A percentile compares a stretch with the other conserved stretches of the same genome.
Conservation (phyloP, 2,329 filamentous ascomycete genomes). For the Tolypocladium endophyticum region DNA sequence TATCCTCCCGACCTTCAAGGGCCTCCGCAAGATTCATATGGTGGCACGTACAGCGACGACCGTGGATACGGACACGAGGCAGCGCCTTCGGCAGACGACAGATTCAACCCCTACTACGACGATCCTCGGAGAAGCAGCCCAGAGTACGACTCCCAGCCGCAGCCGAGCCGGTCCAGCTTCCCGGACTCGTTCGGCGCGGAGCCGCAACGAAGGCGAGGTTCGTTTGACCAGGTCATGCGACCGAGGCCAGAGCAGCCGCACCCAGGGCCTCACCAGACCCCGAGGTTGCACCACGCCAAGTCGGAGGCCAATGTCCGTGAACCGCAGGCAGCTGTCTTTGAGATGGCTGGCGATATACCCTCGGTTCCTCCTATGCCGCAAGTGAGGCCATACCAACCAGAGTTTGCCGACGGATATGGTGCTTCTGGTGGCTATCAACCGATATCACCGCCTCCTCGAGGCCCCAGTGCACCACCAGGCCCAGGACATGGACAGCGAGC, state of each 20-base stretch:
- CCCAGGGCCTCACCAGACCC: constrained; percentile 37
- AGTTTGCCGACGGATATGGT: constrained; percentile 12
- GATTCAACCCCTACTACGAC: constrained; percentile 47
- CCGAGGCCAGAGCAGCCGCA: constrained; percentile 31
- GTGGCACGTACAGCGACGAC: constrained; percentile 18
- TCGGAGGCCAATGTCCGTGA: constrained; percentile 58
- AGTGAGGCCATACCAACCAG: constrained; percentile 16
- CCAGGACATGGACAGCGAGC: constrained; percentile 2
- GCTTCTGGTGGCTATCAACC: constrained; percentile 14
- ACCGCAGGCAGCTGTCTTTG: constrained; percentile 59
- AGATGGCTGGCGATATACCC: constrained; percentile 57
- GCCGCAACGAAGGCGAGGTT: constrained; percentile 23
- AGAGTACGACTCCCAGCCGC: constrained; percentile 10
- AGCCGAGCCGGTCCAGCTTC: constrained; percentile 14
- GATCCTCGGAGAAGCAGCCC: constrained; percentile 17
- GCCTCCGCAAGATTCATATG: constrained; percentile 22
- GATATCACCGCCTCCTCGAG: constrained; percentile 15
- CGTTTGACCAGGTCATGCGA: constrained; percentile 39
- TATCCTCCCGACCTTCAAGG: constrained; percentile 33
- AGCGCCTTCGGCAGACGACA: constrained; percentile 33
- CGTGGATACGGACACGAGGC: constrained; percentile 22
- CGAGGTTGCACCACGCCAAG: constrained; percentile 48
- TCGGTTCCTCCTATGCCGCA: constrained; percentile 39
- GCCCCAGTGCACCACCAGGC: constrained; percentile 21
- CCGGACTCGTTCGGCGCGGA: constrained; percentile 34